Evolutionary conservation across 805 yeast genomes (phyloP), one percentile per base, ranked within the genome.

Genomic region (Candida ortonii): DNA sequence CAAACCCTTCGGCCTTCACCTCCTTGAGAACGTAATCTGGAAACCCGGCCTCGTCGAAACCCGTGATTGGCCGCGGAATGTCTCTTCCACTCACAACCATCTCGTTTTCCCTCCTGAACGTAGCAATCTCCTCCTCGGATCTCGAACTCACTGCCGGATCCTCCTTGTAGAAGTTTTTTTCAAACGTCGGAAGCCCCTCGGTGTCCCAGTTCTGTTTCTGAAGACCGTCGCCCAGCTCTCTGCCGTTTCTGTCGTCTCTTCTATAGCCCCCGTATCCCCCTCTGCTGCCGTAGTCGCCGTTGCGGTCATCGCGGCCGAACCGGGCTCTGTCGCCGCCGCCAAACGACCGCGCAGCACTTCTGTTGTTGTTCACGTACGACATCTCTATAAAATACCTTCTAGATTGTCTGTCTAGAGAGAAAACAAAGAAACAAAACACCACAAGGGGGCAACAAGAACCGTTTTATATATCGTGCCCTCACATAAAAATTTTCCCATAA

Each of bases 21-120:
- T 90, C 96, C 40, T 66, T 70, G 58, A 93, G 73, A 28, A 90
- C 97, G 61, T 90, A 89, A 52, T 79, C 84, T 48, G 98, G 98
- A 76, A 93, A 90, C 30, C 97, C 97, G 58, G 96, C 96, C 71
- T 93, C 97, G 49, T 93, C 96, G 53, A 93, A 93, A 31, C 75
- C 54, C 50, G 90, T 80, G 57, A 93, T 84, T 54, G 98, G 98
- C 68, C 88, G 84, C 52, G 97, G 97, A 52, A 93, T 86, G 49
- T 88, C 84, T 30, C 68, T 59, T 53, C 98, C 98, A 41, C 67
- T 61, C 44, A 84, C 74, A 41, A 82, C 80, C 97, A 93, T 93
- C 56, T 87, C 90, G 62, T 81, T 71, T 53, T 79, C 79, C 41
- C 73, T 72, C 72, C 98, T 82, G 72, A 89, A 93, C 28, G 67